phyloP scores from a whole-genome alignment of 202 grass and related monocot genomes.

The Schoenoplectus tabernaemontani region DNA sequence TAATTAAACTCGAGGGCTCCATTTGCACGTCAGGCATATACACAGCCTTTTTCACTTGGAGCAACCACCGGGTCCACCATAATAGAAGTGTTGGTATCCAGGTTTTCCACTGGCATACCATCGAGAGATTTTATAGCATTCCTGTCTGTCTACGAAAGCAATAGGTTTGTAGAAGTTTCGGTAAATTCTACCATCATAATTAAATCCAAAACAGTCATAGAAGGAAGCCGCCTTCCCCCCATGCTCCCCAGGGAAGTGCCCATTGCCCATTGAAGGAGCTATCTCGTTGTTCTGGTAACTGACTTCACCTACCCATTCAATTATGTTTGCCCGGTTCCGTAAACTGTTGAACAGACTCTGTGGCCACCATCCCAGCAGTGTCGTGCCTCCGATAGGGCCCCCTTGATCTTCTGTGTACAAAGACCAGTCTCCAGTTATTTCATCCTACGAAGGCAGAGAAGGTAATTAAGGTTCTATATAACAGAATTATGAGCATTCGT shows the following conservation, averaged over 20 bases:
- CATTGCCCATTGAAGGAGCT: constrained; percentile 6
- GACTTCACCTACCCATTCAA: background rate
- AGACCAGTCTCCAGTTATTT: constrained; percentile 18
- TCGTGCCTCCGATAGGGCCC: constrained; percentile 11
- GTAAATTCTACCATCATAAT: background rate
- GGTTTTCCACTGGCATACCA: background rate
- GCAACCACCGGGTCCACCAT: constrained; percentile 13
- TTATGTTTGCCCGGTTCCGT: background rate
- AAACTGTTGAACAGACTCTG: constrained; percentile 3
- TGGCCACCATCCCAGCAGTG: constrained; percentile 15
- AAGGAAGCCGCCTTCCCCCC: background rate
- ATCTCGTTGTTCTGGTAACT: background rate
- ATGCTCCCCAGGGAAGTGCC: background rate
- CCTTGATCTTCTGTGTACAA: constrained; percentile 16
- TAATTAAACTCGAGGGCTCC: background rate
- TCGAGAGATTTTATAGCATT: background rate
- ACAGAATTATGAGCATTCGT: background rate
- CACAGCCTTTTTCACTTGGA: background rate
- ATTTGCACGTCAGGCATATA: background rate
- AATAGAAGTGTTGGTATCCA: background rate
- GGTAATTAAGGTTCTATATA: background rate
- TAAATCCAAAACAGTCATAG: background rate
- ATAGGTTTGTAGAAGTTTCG: background rate
- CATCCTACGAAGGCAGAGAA: background rate
- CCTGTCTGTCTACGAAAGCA: background rate